Base-by-base conservation (phyloP, 441 rosid genomes). In the Erodium moschatum region DNA sequence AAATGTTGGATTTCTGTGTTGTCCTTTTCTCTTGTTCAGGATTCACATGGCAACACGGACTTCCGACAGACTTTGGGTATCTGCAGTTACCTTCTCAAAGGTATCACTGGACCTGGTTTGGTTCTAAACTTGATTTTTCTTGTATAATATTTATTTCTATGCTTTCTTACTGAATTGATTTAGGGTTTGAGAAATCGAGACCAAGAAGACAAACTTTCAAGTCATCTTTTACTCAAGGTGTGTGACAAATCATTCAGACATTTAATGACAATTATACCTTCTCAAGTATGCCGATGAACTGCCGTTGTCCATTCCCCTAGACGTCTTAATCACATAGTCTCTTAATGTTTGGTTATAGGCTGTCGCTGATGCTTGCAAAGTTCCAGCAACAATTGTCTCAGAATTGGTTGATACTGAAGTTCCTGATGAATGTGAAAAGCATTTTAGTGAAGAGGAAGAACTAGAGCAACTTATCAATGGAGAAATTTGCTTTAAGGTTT, bases 161-260 rank as follows among this genome's bases (percentile, higher is more conserved):
- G 61, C 13, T 50, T 20, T 62, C 33, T 61, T 69, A 35, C 13
- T 61, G 18, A 50, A 71, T 70, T 69, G 38, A 69, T 66, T 24
- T 70, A 91, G 97, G 89, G 88, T 63, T 61, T 84, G 79, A 79
- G 98, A 70, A 85, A 71, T 68, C 82, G 92, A 70, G 96, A 88
- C 76, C 85, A 89, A 72, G 97, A 91, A 82, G 97, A 93, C 67
- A 79, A 80, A 60, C 76, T 94, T 68, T 85, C 98, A 77, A 94
- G 98, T 80, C 75, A 76, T 67, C 44, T 83, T 61, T 66, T 91
- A 64, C 82, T 94, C 68, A 81, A 83, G 97, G 97, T 89, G 19
- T 77, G 86, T 73, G 67, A 44, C 29, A 13, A 65, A 70, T 33
- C 64, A 35, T 31, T n/a, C 16, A 27, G 21, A 27, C 35, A 15